These are phyloP conservation scores for Ormosia semicastrata DNA, from an alignment of 306 rosid species.

Conservation along the genomic window DNA sequence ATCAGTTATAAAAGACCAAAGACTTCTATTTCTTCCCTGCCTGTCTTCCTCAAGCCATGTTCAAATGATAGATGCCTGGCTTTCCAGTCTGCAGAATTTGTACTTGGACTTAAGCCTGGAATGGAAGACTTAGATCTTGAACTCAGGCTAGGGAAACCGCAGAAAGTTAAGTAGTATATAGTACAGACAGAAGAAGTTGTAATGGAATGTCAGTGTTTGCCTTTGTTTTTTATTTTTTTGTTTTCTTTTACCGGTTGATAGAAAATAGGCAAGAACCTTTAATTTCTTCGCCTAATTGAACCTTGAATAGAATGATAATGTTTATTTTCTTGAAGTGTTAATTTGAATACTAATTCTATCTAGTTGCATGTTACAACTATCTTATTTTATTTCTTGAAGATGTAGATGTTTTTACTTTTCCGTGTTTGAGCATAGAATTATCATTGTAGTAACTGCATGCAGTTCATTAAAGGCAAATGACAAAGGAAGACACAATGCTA, in stretches of 20 bases:
- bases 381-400: slow-evolving; percentile 13
- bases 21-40: slow-evolving; percentile 30
- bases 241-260: slow-evolving; percentile 13
- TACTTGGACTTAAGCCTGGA: slow-evolving; percentile 34
- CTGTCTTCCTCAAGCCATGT: slow-evolving; percentile 42
- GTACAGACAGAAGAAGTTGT: slow-evolving; percentile 14
- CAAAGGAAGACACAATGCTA: background rate
- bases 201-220: slow-evolving; percentile 19
- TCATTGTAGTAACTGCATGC: background rate
- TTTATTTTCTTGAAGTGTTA: slow-evolving; percentile 34
- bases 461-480: slow-evolving; percentile 5
- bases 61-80: slow-evolving; percentile 30
- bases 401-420: background rate
- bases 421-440: background rate
- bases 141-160: slow-evolving; percentile 77
- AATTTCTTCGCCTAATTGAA: background rate
- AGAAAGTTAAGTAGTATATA: slow-evolving; percentile 36
- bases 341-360: slow-evolving; percentile 16
- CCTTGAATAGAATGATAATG: slow-evolving; percentile 27
- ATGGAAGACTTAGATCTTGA: slow-evolving; percentile 85
- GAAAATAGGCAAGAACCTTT: slow-evolving; percentile 20
- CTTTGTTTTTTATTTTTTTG: background rate
- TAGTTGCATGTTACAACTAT: background rate
- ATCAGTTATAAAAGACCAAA: slow-evolving; percentile 46
- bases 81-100: slow-evolving; percentile 46